Evolutionary conservation across 108 stramenopile species (phyloP).

Genomic region (Licmophora abbreviata): DNA sequence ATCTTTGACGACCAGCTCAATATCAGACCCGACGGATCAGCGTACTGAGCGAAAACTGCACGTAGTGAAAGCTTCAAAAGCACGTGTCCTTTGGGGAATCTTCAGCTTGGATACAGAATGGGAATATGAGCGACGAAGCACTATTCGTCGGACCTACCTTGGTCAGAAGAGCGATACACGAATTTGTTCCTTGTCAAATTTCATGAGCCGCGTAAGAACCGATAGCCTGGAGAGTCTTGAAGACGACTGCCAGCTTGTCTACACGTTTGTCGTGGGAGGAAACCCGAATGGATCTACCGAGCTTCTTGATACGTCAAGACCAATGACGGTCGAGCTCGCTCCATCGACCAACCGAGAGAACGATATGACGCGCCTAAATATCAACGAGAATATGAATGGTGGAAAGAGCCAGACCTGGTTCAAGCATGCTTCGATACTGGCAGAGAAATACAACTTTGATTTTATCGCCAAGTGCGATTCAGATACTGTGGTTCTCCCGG

Average conservation of each 20-base stretch:
- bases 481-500: conserved; percentile 21
- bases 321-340: not conserved
- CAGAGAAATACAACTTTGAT: conserved; percentile 15
- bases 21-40: too few relatives aligned
- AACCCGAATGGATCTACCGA: conserved; percentile 7
- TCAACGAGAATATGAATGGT: conserved; percentile 34
- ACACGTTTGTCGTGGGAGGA: conserved; percentile 25
- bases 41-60: too few relatives aligned
- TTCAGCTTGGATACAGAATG: too few relatives aligned
- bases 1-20: too few relatives aligned
- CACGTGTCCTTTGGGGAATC: too few relatives aligned
- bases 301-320: not conserved
- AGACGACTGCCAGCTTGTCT: conserved; percentile 21
- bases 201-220: not conserved
- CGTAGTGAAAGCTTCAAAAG: too few relatives aligned
- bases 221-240: not conserved
- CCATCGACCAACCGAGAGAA: not conserved
- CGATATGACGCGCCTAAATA: conserved; percentile 23
- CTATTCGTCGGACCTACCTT: not conserved
- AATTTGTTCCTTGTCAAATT: conserved; percentile 18
- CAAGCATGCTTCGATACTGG: conserved; percentile 18
- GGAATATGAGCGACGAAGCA: too few relatives aligned
- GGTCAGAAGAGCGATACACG: conserved; percentile 2
- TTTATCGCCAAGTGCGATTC: conserved; percentile 30
- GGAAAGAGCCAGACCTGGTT: conserved; percentile 36